Evolutionary conservation across 2,329 filamentous ascomycete genomes (phyloP).

Genomic region (Botrytis byssoidea): DNA sequence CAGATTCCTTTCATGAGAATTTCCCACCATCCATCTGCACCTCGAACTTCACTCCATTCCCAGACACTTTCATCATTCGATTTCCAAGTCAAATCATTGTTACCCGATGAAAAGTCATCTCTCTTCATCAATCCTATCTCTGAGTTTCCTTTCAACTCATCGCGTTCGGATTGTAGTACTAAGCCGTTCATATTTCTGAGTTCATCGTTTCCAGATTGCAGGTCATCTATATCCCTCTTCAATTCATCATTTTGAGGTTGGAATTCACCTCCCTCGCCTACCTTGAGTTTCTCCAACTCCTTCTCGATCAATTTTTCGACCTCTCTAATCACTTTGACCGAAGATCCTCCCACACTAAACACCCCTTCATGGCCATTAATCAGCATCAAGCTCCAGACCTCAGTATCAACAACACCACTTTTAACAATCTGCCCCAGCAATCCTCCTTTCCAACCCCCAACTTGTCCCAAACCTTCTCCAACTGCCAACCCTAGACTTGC

Average conservation of each 20-base stretch:
- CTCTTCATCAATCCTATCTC: conserved; percentile 23
- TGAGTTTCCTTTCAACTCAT: background rate
- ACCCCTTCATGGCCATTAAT: conserved; percentile 30
- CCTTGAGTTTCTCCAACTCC: conserved; percentile 5
- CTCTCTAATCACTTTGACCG: conserved; percentile 17
- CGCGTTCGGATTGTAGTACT: background rate
- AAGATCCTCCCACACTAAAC: conserved; percentile 30
- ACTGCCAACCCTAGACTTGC: conserved; percentile 29
- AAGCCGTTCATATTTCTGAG: background rate
- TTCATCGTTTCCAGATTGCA: background rate
- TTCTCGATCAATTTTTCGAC: conserved; percentile 18
- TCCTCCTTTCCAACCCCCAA: conserved; percentile 1
- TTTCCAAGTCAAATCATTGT: background rate
- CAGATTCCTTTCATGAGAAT: conserved; percentile 29
- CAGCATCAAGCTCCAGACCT: conserved; percentile 30
- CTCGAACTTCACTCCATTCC: conserved; percentile 31
- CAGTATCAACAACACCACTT: conserved; percentile 24
- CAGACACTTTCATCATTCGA: conserved; percentile 18
- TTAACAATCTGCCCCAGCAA: conserved; percentile 27
- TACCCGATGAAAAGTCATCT: background rate
- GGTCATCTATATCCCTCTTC: background rate
- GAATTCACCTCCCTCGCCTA: background rate
- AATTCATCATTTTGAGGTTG: background rate
- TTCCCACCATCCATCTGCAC: conserved; percentile 33
- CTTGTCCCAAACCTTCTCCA: conserved; percentile 20